These are phyloP conservation scores for Cutaneotrichosporon curvatum DNA, from an alignment of 1,284 basidiomycete species.

Conservation along the genomic window DNA sequence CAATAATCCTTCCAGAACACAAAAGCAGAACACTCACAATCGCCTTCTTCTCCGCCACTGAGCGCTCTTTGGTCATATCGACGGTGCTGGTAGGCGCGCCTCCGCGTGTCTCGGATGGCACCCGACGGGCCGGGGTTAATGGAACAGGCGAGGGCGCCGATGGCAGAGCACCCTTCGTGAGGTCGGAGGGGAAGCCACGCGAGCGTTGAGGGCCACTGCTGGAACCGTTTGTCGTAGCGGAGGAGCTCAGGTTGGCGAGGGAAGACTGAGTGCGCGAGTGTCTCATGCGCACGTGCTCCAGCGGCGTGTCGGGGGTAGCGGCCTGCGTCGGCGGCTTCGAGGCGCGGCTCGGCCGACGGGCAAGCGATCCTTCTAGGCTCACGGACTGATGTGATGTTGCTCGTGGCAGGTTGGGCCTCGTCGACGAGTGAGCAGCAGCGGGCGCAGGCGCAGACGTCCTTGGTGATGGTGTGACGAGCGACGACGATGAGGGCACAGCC, in stretches of 20 bases:
- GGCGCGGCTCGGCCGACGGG: background rate
- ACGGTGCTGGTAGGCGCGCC: background rate
- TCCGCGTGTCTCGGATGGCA: slow-evolving; percentile 1
- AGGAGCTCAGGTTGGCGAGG: slow-evolving; percentile 8
- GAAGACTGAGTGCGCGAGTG: slow-evolving; percentile 35
- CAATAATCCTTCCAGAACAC: background rate
- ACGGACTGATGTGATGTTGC: background rate
- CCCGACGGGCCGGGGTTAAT: slow-evolving; percentile 9
- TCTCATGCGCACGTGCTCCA: slow-evolving; percentile 23
- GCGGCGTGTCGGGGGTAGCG: background rate
- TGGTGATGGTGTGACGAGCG: background rate
- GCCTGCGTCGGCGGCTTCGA: background rate
- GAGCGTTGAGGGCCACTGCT: slow-evolving; percentile 1
- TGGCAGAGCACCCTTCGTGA: slow-evolving; percentile 34
- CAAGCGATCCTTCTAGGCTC: background rate
- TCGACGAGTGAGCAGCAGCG: background rate
- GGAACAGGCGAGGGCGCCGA: slow-evolving; percentile 8
- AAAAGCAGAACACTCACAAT: slow-evolving; percentile 39
- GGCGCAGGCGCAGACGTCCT: background rate
- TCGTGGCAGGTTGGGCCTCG: background rate
- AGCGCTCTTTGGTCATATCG: slow-evolving; percentile 1
- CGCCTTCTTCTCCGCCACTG: slow-evolving; percentile 77
- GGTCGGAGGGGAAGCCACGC: slow-evolving; percentile 31
- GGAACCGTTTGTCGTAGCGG: no score
- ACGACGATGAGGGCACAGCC: background rate